Evolutionary conservation across 805 yeast genomes (phyloP).

Genomic region (Saccharomyces eubayanus): DNA sequence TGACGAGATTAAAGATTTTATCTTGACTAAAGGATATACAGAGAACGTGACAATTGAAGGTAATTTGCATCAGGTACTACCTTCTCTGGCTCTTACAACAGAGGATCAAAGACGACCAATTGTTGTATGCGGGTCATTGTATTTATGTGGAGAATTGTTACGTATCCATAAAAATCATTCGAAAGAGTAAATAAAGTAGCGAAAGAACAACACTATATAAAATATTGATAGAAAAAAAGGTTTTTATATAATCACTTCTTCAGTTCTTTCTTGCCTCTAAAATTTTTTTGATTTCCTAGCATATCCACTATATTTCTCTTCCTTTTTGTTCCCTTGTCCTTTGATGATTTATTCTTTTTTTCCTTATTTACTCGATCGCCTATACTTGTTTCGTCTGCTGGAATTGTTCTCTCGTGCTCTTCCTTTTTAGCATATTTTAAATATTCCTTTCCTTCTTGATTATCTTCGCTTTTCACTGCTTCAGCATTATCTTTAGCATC

Average conservation of each 20-base stretch:
- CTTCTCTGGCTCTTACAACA: slow-evolving; percentile 12
- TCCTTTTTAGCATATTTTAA: slow-evolving; percentile 1
- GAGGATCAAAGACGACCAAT: slow-evolving; percentile 18
- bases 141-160: slow-evolving; percentile 52
- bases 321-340: not conserved
- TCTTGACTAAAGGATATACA: slow-evolving; percentile 22
- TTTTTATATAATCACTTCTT: not conserved
- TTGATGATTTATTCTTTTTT: not conserved
- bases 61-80: slow-evolving; percentile 24
- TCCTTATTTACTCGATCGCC: not conserved
- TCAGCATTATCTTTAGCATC: not conserved
- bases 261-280: not conserved
- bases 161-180: slow-evolving; percentile 28
- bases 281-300: slow-evolving; percentile 1
- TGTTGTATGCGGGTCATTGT: slow-evolving; percentile 64
- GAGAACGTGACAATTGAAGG: slow-evolving; percentile 22
- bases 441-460: slow-evolving; percentile 6
- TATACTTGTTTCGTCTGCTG: not conserved
- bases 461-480: slow-evolving; percentile 1
- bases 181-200: not conserved
- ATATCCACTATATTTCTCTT: slow-evolving; percentile 2
- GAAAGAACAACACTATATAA: not conserved
- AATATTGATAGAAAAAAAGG: not conserved
- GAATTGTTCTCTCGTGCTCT: not conserved
- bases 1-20: slow-evolving; percentile 15